Conservation (phyloP, 495 filamentous ascomycete genomes). For the Aspergillus kassunensis region DNA sequence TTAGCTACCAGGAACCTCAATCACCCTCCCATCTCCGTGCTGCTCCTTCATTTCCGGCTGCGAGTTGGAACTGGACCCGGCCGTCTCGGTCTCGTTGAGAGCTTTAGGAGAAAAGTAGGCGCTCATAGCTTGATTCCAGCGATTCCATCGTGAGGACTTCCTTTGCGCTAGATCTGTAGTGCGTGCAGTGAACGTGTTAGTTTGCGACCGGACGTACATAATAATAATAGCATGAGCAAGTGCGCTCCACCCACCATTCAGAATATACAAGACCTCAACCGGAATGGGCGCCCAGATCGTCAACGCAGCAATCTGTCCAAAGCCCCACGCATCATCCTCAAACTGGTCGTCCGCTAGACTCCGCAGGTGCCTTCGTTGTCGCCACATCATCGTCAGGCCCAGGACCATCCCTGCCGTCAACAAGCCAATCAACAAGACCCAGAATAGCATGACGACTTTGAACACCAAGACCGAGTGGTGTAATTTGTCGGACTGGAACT, state of each 20-base stretch:
- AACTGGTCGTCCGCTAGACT: conserved; percentile 9
- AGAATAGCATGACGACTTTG: neutral
- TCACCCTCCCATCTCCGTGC: neutral
- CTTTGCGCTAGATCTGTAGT: neutral
- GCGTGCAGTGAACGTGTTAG: neutral
- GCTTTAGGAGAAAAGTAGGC: conserved; percentile 1
- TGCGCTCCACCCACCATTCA: neutral
- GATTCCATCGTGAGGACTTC: conserved; percentile 2
- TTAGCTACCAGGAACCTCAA: conserved; percentile 4
- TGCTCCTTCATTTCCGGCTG: conserved; percentile 6
- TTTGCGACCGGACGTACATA: neutral
- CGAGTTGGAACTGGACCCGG: neutral
- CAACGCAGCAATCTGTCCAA: conserved; percentile 10
- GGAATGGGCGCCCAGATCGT: conserved; percentile 8
- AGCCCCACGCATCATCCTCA: conserved; percentile 10
- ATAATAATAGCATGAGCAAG: neutral
- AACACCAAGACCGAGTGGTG: neutral
- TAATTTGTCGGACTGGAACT: conserved; percentile 5
- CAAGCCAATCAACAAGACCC: conserved; percentile 1
- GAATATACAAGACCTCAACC: conserved; percentile 3
- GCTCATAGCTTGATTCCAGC: neutral
- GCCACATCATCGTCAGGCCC: conserved; percentile 9
- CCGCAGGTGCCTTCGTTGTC: conserved; percentile 2
- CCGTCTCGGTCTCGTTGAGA: neutral
- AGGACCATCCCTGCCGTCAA: conserved; percentile 2